Conservation (phyloP, 331 rosid genomes). For the Malus hybrid region DNA sequence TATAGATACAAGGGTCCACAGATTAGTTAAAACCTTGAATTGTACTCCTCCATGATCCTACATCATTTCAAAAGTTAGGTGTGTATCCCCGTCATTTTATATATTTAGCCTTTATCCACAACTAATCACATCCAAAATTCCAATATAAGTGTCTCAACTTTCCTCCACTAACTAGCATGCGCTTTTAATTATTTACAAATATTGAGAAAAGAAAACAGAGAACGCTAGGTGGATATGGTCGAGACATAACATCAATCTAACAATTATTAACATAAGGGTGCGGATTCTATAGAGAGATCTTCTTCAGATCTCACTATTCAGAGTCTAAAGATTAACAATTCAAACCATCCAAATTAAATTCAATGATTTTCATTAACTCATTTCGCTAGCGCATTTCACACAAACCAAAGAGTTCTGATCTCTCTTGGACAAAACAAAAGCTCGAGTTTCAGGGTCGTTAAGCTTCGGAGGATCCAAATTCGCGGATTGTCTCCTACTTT, state of each 20-base stretch:
- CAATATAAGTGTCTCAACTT: not conserved
- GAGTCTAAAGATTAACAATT: too few relatives aligned
- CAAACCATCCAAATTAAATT: too few relatives aligned
- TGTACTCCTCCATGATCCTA: not conserved
- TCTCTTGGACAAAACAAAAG: too few relatives aligned
- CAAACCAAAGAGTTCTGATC: too few relatives aligned
- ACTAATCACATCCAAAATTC: not conserved
- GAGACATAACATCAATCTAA: not conserved
- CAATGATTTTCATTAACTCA: fast-evolving
- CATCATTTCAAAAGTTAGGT: not conserved
- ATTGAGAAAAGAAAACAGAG: not conserved
- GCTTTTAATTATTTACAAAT: not conserved
- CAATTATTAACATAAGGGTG: too few relatives aligned
- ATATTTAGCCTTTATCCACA: not conserved
- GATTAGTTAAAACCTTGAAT: not conserved
- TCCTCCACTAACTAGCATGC: not conserved
- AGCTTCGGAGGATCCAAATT: too few relatives aligned
- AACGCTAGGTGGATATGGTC: not conserved
- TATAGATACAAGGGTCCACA: not conserved
- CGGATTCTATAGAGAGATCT: too few relatives aligned
- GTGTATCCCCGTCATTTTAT: not conserved
- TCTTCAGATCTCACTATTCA: fast-evolving
- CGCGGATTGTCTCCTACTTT: too few relatives aligned
- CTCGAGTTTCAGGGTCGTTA: too few relatives aligned
- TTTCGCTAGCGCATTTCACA: too few relatives aligned